Percentiles rank a stretch among this genome's conserved stretches.
These are phyloP conservation scores for Aspergillus pseudotamarii DNA, from an alignment of 2,329 filamentous ascomycete species.

Conservation along the genomic window DNA sequence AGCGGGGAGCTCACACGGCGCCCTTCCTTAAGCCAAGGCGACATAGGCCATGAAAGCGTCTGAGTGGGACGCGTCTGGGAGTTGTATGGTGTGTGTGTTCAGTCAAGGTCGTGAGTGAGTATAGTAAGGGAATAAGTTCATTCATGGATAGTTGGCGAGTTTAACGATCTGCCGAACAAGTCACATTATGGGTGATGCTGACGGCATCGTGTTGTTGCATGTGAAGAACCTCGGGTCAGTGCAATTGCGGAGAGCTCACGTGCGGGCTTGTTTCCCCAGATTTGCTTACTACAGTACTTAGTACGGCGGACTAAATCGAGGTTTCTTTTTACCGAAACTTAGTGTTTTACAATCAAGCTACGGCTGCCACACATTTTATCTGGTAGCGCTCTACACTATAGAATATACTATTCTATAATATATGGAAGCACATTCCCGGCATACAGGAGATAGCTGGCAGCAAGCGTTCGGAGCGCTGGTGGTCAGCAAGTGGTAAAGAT, in stretches of 20 bases:
- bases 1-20: not conserved
- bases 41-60: conserved; percentile 22
- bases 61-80: conserved; percentile 8
- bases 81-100: not conserved
- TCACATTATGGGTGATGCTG: conserved; percentile 18
- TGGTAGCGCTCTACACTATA: too few species aligned
- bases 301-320: too few species aligned
- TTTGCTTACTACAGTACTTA: not conserved
- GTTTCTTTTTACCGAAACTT: too few species aligned
- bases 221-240: conserved; percentile 30
- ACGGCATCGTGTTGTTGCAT: conserved; percentile 18
- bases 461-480: too few species aligned
- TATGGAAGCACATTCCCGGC: too few species aligned
- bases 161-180: conserved; percentile 6
- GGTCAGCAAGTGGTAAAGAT: too few species aligned
- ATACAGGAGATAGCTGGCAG: too few species aligned
- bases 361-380: too few species aligned
- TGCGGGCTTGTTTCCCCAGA: conserved; percentile 20
- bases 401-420: too few species aligned
- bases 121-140: not conserved
- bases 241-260: conserved; percentile 23
- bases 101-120: not conserved
- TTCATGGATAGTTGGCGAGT: conserved; percentile 1
- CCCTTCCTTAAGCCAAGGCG: conserved; percentile 18
- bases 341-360: too few species aligned